Evolutionary conservation across 257 asterid species (phyloP), one percentile per base, ranked within the genome.

Genomic region (Solanum microdontum): DNA sequence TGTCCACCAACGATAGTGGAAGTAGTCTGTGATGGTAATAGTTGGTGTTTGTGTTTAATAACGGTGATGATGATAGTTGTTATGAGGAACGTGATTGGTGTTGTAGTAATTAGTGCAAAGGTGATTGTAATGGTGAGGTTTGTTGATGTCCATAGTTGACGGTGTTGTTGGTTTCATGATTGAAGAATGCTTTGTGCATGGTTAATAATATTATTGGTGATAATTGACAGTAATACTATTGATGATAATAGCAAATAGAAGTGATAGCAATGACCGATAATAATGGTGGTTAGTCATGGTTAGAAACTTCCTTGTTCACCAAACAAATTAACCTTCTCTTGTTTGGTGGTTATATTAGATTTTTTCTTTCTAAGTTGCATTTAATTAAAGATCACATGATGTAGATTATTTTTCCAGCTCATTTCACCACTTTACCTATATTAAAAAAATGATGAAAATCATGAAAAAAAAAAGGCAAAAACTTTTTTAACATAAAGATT

Each of bases 61-160:
- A 51, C 0, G 9, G 0, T 55, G 2, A 7, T 55, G 24, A 3
- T 19, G 4, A 55, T 55, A 55, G 4, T 19, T 19, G 4, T 55
- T 0, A 55, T 1, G 24, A 1, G 10, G 3, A 7, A 19, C 0
- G 1, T 55, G 24, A 7, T 2, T 55, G n/a, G 2, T 55, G 4
- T 55, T 7, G 24, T 19, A 55, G n/a, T 6, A 2, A 55, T 3
- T 19, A 19, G 10, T 55, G 24, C 2, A 3, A 1, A 3, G 7
- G 1, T 23, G 3, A 9, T 62, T 9, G 0, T 9, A 11, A 23
- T 9, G 6, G 30, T 23, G 14, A 1, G 2, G 13, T 9, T 62
- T 3, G 14, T 23, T 23, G 3, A 8, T 62, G 3, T 23, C 11
- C 24, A 1, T 23, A 3, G 2, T 7, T 3, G 2, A 58, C 12